phyloP scores from a whole-genome alignment of 2,329 filamentous ascomycete genomes.

The Apiospora phragmitis region DNA sequence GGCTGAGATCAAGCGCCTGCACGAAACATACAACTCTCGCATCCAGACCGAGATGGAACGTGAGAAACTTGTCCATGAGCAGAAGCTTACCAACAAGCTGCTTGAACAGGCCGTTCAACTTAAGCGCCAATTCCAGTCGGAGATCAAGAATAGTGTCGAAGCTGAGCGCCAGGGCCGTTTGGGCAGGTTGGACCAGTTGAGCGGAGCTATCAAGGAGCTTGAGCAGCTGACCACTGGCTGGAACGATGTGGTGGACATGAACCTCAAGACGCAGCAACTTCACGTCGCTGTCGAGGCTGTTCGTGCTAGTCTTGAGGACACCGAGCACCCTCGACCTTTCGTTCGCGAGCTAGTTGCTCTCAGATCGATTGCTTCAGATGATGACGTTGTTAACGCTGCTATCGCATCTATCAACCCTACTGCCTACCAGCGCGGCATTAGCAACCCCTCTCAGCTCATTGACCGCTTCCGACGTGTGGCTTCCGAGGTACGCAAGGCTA shows the following conservation, averaged over 20 bases:
- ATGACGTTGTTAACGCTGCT: constrained; percentile 85
- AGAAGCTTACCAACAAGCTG: constrained; percentile 80
- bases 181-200: constrained; percentile 80
- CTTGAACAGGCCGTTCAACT: constrained; percentile 87
- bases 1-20: constrained; percentile 78
- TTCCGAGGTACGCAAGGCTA: constrained; percentile 89
- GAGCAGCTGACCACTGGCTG: constrained; percentile 86
- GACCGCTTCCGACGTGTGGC: constrained; percentile 96
- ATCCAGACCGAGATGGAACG: constrained; percentile 77
- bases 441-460: constrained; percentile 80
- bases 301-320: constrained; percentile 76
- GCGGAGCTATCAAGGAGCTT: constrained; percentile 74
- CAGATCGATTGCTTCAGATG: constrained; percentile 84
- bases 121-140: constrained; percentile 79
- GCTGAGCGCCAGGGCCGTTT: constrained; percentile 84
- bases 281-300: constrained; percentile 95
- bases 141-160: constrained; percentile 82
- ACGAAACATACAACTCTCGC: constrained; percentile 76
- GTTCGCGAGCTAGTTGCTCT: constrained; percentile 90
- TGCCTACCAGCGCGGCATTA: constrained; percentile 90
- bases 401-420: constrained; percentile 94
- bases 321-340: constrained; percentile 77
- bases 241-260: constrained; percentile 87
- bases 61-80: constrained; percentile 77
- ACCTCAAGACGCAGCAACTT: constrained; percentile 92